These are phyloP conservation scores for Kuraishia hungarica DNA, from an alignment of 805 yeast genomes.

Conservation along the genomic window DNA sequence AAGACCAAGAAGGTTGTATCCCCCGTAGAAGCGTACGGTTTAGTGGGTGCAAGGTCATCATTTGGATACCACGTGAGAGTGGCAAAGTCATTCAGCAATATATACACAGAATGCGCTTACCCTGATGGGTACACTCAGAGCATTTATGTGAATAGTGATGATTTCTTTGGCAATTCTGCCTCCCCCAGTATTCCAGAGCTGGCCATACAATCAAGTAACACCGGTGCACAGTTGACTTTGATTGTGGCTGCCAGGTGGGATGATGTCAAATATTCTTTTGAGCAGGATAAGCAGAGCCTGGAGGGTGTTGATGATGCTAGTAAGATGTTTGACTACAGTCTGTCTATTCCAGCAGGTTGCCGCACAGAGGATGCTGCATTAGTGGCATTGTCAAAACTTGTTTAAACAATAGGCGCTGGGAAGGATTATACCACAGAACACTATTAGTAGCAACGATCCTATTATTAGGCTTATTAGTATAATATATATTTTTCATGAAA, in stretches of 20 bases:
- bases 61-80: conserved; percentile 73
- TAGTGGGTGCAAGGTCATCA: conserved; percentile 47
- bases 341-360: conserved; percentile 43
- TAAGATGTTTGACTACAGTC: conserved; percentile 63
- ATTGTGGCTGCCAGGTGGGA: conserved; percentile 58
- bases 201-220: conserved; percentile 8
- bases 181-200: neutral
- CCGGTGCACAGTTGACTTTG: conserved; percentile 25
- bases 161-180: conserved; percentile 33
- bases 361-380: conserved; percentile 66
- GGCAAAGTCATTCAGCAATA: conserved; percentile 46
- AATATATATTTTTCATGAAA: too few species aligned
- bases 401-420: neutral
- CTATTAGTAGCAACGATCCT: too few species aligned
- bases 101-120: conserved; percentile 64
- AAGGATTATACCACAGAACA: too few species aligned
- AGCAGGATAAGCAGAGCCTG: conserved; percentile 37
- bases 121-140: conserved; percentile 65
- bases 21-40: conserved; percentile 63
- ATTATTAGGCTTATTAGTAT: too few species aligned
- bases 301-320: conserved; percentile 45
- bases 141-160: conserved; percentile 59
- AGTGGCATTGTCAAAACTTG: conserved; percentile 39
- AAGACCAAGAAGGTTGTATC: conserved; percentile 56
- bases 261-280: conserved; percentile 46